Percentiles rank a stretch among this genome's conserved stretches.
Conservation (phyloP, 768 basidiomycete species). For the Leucogyrophana mollusca region DNA sequence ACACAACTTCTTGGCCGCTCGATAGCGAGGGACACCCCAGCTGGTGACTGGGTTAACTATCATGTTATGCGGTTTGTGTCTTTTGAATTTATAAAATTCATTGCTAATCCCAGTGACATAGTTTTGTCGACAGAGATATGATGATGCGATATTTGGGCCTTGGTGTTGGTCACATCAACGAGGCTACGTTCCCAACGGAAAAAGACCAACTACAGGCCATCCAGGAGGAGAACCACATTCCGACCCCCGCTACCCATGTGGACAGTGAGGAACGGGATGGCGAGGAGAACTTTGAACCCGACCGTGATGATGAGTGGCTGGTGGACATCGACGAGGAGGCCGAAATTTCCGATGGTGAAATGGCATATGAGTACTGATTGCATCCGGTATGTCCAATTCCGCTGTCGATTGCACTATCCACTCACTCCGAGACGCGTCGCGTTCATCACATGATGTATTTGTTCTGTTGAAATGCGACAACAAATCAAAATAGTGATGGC, state of each 20-base stretch:
- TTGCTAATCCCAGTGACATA: no score
- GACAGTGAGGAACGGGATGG: no score
- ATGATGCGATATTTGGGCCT: conserved; percentile 25
- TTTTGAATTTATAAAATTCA: background rate
- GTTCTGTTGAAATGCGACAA: no score
- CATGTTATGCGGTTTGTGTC: conserved; percentile 20
- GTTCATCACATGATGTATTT: no score
- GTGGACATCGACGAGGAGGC: background rate
- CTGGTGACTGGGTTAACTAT: conserved; percentile 13
- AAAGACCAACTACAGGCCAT: background rate
- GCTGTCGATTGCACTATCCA: no score
- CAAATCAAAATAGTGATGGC: no score
- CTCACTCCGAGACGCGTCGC: no score
- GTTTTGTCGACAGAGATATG: conserved; percentile 22
- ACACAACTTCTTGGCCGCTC: background rate
- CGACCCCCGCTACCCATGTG: no score
- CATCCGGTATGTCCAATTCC: no score
- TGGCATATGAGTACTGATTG: background rate
- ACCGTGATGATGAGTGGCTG: background rate
- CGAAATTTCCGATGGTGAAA: background rate
- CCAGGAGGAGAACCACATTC: background rate
- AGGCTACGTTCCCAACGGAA: background rate
- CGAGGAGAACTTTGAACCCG: background rate
- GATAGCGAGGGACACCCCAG: background rate
- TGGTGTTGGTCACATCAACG: conserved; percentile 27